phyloP scores from a whole-genome alignment of 2,329 filamentous ascomycete species.

The Tolypocladium nubicola region DNA sequence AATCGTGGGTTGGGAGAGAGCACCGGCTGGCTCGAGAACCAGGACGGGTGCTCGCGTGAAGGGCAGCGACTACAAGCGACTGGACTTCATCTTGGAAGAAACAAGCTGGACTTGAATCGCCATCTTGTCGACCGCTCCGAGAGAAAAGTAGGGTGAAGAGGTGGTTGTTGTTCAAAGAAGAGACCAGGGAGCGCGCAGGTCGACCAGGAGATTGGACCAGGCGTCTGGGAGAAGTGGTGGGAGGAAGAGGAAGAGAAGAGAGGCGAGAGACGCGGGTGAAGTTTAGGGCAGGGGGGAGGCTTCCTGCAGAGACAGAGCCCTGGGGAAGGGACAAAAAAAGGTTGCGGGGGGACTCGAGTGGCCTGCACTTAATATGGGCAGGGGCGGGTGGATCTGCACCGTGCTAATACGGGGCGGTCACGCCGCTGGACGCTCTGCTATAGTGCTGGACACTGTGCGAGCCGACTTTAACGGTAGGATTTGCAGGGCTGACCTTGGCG shows the following conservation, averaged over 20 bases:
- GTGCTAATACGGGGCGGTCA: neutral
- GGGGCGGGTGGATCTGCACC: neutral
- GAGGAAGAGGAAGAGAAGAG: neutral
- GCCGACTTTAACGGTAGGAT: neutral
- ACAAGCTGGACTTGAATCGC: slow-evolving; percentile 3
- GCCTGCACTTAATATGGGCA: neutral
- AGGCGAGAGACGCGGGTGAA: neutral
- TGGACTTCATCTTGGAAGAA: neutral
- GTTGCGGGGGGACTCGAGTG: neutral
- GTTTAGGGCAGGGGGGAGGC: neutral
- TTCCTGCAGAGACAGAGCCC: neutral
- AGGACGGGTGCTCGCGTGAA: neutral
- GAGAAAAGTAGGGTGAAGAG: neutral
- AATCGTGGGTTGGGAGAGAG: neutral
- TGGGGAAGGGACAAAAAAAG: neutral
- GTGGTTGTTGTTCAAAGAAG: neutral
- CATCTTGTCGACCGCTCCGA: slow-evolving; percentile 3
- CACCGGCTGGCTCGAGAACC: neutral
- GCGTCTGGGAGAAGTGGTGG: neutral
- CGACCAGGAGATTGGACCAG: neutral
- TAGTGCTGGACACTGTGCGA: neutral
- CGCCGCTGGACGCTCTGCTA: neutral
- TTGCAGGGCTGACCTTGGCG: neutral
- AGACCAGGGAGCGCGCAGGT: neutral
- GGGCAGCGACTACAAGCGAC: neutral